Evolutionary conservation across 2,329 filamentous ascomycete species (phyloP).

Genomic region (Ophiostoma montium): DNA sequence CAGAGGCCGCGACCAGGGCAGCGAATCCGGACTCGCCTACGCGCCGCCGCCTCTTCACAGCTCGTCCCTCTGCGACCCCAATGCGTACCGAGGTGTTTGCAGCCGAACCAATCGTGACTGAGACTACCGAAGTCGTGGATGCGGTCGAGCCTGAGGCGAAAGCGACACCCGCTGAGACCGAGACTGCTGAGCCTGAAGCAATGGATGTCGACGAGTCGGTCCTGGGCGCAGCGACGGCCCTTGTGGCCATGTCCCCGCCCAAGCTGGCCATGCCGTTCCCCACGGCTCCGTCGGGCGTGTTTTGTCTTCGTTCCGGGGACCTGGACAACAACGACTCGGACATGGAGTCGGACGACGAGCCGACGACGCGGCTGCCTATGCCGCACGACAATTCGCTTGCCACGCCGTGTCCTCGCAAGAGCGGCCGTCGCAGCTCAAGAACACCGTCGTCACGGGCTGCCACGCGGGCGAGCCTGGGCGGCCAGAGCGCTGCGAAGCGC

Average conservation of each 20-base stretch:
- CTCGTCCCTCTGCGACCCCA: conserved; percentile 21
- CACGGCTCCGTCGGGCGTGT: conserved; percentile 19
- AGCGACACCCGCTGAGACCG: no score
- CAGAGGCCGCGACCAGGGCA: conserved; percentile 9
- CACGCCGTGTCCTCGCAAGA: conserved; percentile 28
- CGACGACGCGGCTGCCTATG: conserved; percentile 17
- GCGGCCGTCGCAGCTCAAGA: conserved; percentile 12
- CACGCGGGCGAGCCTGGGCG: conserved; percentile 7
- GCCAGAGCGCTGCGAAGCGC: conserved; percentile 19
- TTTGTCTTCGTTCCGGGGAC: conserved; percentile 34
- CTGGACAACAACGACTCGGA: conserved; percentile 36
- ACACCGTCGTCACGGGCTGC: conserved; percentile 2
- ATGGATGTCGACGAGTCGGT: conserved; percentile 20
- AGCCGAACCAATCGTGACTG: no score
- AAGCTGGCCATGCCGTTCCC: conserved; percentile 8
- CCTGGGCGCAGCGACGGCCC: not conserved
- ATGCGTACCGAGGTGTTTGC: no score
- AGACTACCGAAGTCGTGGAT: not conserved
- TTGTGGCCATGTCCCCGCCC: conserved; percentile 10
- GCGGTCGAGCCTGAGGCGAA: conserved; percentile 6
- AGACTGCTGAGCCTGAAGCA: not conserved
- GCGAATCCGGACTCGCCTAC: conserved; percentile 16
- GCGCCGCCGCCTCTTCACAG: conserved; percentile 20
- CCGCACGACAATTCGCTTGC: conserved; percentile 19
- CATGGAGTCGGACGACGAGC: conserved; percentile 43